A percentile compares a stretch with the other conserved stretches of the same genome.
These are phyloP conservation scores for Beauveria medogensis DNA, from an alignment of 2,329 filamentous ascomycete genomes.

Conservation along the genomic window DNA sequence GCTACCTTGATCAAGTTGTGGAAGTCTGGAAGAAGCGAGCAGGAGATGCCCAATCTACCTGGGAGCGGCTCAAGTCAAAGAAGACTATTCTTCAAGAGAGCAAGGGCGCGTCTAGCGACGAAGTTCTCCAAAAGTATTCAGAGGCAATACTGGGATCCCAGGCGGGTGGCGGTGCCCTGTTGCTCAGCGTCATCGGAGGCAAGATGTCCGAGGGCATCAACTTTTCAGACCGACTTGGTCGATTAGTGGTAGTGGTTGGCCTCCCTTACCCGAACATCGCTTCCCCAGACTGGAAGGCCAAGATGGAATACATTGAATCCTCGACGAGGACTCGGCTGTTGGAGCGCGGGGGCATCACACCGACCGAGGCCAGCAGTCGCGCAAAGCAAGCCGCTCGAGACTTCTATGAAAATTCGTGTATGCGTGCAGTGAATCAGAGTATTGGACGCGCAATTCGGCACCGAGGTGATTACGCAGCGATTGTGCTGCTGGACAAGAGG, in stretches of 20 bases:
- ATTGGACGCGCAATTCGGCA: constrained; percentile 91
- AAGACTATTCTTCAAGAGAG: constrained; percentile 58
- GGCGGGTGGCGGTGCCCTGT: constrained; percentile 54
- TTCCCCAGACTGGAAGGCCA: constrained; percentile 87
- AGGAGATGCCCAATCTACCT: constrained; percentile 35
- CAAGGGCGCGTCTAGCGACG: constrained; percentile 52
- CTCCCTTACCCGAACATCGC: constrained; percentile 87
- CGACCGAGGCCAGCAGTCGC: constrained; percentile 19
- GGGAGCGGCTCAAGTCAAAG: constrained; percentile 47
- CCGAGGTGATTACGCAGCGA: constrained; percentile 79
- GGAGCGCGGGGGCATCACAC: constrained; percentile 12
- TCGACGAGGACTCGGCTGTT: constrained; percentile 35
- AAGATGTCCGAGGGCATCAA: constrained; percentile 98
- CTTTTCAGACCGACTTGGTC: constrained; percentile 83
- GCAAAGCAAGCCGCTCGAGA: constrained; percentile 58
- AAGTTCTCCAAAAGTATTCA: constrained; percentile 66
- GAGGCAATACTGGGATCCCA: constrained; percentile 48
- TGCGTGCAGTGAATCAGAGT: constrained; percentile 95
- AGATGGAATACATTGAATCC: constrained; percentile 75
- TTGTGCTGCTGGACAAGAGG: constrained; percentile 73
- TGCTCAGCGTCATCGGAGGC: constrained; percentile 87
- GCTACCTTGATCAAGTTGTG: constrained; percentile 73
- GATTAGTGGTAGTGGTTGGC: constrained; percentile 85
- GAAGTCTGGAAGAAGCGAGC: constrained; percentile 45
- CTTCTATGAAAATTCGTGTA: constrained; percentile 91